Conservation (phyloP, 805 yeast species). For the Zygotorulaspora chibaensis region DNA sequence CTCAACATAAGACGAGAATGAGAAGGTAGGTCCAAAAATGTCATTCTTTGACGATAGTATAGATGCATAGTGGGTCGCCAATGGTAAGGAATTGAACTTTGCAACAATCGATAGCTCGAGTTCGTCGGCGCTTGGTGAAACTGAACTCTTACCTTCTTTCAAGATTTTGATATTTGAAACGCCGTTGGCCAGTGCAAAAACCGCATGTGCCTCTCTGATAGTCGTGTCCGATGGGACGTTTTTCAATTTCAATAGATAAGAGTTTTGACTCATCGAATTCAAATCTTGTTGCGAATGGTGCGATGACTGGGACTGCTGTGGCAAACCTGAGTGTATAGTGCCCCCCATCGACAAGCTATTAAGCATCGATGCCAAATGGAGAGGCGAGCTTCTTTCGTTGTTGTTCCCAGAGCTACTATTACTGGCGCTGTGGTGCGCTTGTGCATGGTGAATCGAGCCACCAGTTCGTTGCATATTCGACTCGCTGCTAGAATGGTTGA, state of each 20-base stretch:
- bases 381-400: slow-evolving; percentile 26
- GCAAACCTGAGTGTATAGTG: slow-evolving; percentile 8
- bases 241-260: slow-evolving; percentile 40
- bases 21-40: slow-evolving; percentile 47
- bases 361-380: slow-evolving; percentile 30
- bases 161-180: slow-evolving; percentile 48
- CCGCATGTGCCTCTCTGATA: slow-evolving; percentile 59
- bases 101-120: slow-evolving; percentile 40
- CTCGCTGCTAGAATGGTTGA: slow-evolving; percentile 16
- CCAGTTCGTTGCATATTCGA: slow-evolving; percentile 9
- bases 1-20: slow-evolving; percentile 40
- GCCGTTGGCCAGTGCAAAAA: slow-evolving; percentile 67
- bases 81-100: slow-evolving; percentile 41
- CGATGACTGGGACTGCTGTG: slow-evolving; percentile 5
- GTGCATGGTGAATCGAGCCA: slow-evolving; percentile 6
- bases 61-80: slow-evolving; percentile 43
- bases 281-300: slow-evolving; percentile 9
- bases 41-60: slow-evolving; percentile 39
- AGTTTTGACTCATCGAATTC: slow-evolving; percentile 14
- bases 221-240: slow-evolving; percentile 63
- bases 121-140: slow-evolving; percentile 10
- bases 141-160: slow-evolving; percentile 23
- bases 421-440: background rate
- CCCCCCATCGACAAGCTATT: slow-evolving; percentile 25
- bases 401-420: slow-evolving; percentile 1